phyloP scores from a whole-genome alignment of 177 flowering plant species.

The Vitis hybrid region DNA sequence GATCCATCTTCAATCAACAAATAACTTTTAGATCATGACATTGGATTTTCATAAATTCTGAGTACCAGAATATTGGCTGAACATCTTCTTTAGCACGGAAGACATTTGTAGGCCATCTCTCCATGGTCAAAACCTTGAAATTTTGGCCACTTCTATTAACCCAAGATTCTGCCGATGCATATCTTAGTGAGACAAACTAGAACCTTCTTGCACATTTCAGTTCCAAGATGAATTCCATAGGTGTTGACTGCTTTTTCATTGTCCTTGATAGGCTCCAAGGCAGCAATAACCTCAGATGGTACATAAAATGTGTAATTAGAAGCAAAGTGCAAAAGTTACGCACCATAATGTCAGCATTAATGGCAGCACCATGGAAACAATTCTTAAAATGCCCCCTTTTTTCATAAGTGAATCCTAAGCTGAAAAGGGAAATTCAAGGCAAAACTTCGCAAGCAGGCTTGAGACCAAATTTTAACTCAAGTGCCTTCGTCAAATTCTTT shows the following conservation, averaged over 20 bases:
- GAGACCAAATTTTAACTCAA: too few species aligned
- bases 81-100: slow-evolving; percentile 85
- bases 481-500: too few species aligned
- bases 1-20: too few species aligned
- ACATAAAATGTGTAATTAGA: slow-evolving; percentile 41
- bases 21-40: background rate
- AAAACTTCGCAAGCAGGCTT: too few species aligned
- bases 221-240: slow-evolving; percentile 94
- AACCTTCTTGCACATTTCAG: slow-evolving; percentile 96
- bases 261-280: slow-evolving; percentile 92
- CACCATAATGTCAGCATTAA: too few species aligned
- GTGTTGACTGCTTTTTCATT: slow-evolving; percentile 91
- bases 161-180: slow-evolving; percentile 76
- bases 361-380: too few species aligned
- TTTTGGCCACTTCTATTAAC: slow-evolving; percentile 75
- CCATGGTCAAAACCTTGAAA: slow-evolving; percentile 82
- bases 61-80: slow-evolving; percentile 93
- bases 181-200: slow-evolving; percentile 79
- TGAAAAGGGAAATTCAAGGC: too few species aligned
- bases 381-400: too few species aligned
- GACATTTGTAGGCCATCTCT: slow-evolving; percentile 74
- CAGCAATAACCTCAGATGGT: slow-evolving; percentile 74
- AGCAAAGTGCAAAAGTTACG: background rate
- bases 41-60: background rate
- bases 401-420: too few species aligned